Base-by-base conservation (phyloP, 139 green algal genomes). In the Spirogloea muscicola region DNA sequence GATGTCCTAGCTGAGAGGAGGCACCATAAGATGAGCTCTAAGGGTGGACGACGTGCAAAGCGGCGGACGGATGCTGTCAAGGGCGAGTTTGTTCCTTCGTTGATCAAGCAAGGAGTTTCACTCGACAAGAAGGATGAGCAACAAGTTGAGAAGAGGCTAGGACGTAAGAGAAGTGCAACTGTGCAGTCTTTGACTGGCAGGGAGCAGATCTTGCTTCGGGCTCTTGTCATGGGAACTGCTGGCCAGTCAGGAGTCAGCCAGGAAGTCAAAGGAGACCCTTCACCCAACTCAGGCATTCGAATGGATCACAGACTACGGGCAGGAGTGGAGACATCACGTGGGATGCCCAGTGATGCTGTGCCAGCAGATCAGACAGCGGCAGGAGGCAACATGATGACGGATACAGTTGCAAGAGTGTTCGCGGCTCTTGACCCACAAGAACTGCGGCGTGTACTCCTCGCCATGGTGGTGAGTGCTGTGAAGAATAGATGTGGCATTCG, bases 401-500 rank as follows among this genome's bases (percentile, higher is more conserved):
- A 72, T 63, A 61, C 4, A 34, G 63, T 72, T 7, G 63, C 63
- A 25, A 18, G 38, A 9, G 39, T 61, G 5, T 9, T 72, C 6
- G 63, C 31, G 39, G 10, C 63, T 62, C 31, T 62, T 27, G 16
- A 61, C 3, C 37, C 63, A 34, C 33, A n/a, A 21, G 27, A 48
- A 40, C 39, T 72, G 33, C 63, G 6, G 49, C 4, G 63, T 31
- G 33, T 72, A 3, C 63, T 72, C 3, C 63, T 61, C 34, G 63
- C 33, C 27, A 72, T 72, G 63, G 63, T 40, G 27, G 63, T 72
- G 38, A 62, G 59, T 51, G 43, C 43, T n/a, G n/a, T n/a, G n/a
- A n/a, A n/a, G n/a, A n/a, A n/a, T n/a, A n/a, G n/a, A n/a, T n/a
- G n/a, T n/a, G n/a, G n/a, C n/a, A n/a, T n/a, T n/a, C n/a, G n/a